Percentiles rank a stretch among this genome's conserved stretches.
These are phyloP conservation scores for Skeletonema tropicum DNA, from an alignment of 108 stramenopile genomes.

Conservation along the genomic window DNA sequence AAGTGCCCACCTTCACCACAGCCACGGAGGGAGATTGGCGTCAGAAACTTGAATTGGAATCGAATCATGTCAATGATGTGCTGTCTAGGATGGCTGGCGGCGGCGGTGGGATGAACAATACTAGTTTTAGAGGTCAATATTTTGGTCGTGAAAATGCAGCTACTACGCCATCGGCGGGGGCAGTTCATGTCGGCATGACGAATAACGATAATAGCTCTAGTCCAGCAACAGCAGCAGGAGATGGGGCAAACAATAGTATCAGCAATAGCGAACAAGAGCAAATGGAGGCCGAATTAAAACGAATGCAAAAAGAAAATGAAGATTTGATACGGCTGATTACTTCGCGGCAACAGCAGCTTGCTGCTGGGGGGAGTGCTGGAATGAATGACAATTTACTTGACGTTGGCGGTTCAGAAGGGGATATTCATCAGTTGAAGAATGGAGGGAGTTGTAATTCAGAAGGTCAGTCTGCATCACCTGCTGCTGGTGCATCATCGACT, in stretches of 20 bases:
- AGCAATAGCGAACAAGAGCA: background rate
- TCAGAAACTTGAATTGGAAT: conserved; percentile 4
- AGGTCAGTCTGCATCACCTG: background rate
- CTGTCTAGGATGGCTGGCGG: too few species aligned
- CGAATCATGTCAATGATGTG: background rate
- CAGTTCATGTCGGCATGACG: background rate
- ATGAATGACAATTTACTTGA: too few species aligned
- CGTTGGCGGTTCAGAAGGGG: too few species aligned
- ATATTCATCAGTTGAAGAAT: background rate
- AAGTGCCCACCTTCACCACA: too few species aligned
- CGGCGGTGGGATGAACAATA: background rate
- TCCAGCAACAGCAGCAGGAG: background rate
- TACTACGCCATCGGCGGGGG: background rate
- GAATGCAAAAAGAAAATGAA: background rate
- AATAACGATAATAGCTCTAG: background rate
- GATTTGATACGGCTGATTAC: background rate
- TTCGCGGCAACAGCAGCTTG: background rate
- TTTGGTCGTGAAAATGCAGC: background rate
- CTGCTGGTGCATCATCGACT: background rate
- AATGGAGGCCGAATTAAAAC: background rate
- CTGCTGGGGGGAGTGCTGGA: background rate
- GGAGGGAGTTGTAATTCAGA: background rate
- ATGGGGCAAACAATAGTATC: background rate
- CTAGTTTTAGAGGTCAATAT: background rate
- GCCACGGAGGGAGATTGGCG: background rate